Percentiles rank a stretch among this genome's conserved stretches.
These are phyloP conservation scores for Phytomonas sp. DNA, from an alignment of 208 protist genomes.

Conservation along the genomic window DNA sequence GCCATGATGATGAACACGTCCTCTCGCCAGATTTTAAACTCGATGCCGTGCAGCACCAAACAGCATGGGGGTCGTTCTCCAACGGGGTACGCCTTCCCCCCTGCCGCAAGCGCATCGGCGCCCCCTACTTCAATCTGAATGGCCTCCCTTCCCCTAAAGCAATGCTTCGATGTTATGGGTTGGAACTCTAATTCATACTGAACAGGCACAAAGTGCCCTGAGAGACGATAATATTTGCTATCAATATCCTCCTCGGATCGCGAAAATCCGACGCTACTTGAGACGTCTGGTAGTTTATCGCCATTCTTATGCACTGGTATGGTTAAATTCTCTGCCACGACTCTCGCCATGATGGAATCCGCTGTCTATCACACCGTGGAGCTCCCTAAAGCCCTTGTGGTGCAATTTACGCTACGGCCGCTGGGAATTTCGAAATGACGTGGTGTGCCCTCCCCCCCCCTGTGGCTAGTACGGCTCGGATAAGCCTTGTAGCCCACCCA, in stretches of 20 bases:
- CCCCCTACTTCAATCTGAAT: neutral
- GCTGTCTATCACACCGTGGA: neutral
- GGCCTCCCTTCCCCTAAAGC: neutral
- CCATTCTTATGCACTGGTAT: neutral
- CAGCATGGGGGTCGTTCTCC: neutral
- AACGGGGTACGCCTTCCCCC: neutral
- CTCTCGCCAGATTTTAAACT: neutral
- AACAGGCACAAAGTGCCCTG: slow-evolving; percentile 18
- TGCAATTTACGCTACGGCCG: neutral
- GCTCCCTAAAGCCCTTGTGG: neutral
- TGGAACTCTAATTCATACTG: slow-evolving; percentile 42
- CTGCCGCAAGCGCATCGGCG: neutral
- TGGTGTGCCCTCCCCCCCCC: neutral
- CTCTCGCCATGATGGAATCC: neutral
- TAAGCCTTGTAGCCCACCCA: neutral
- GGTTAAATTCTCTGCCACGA: neutral
- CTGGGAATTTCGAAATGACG: neutral
- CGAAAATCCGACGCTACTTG: neutral
- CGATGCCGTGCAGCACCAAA: slow-evolving; percentile 3
- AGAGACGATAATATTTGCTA: neutral
- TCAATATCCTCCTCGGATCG: neutral
- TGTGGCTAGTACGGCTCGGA: neutral
- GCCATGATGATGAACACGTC: neutral
- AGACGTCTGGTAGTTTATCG: neutral
- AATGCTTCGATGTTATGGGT: slow-evolving; percentile 2